Evolutionary conservation across 1,139 yeast genomes (phyloP).

Genomic region (Diutina sp.): DNA sequence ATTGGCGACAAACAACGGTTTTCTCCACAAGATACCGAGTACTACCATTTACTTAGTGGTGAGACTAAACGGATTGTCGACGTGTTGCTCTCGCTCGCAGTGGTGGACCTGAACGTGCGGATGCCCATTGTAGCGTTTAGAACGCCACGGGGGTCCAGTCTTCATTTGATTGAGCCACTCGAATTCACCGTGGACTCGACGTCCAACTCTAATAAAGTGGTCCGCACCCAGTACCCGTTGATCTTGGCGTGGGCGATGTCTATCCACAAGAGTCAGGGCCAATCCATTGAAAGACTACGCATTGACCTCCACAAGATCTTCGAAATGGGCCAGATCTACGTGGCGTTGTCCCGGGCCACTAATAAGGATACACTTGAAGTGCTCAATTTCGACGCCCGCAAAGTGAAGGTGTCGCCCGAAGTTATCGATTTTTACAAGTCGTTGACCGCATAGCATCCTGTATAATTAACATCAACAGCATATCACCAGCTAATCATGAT

Average conservation of each 20-base stretch:
- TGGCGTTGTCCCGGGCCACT: constrained; percentile 80
- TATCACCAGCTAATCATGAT: too few relatives aligned
- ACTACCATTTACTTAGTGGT: neutral
- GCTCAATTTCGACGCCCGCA: neutral
- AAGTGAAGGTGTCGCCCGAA: neutral
- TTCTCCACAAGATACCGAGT: neutral
- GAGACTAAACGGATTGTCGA: neutral
- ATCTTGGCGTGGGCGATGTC: constrained; percentile 93
- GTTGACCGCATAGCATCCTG: neutral
- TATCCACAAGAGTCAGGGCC: constrained; percentile 95
- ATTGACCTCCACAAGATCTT: constrained; percentile 71
- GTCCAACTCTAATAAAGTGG: neutral
- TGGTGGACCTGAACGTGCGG: neutral
- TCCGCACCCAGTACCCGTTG: constrained; percentile 62
- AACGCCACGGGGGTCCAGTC: neutral
- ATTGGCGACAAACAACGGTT: neutral
- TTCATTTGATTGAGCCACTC: neutral
- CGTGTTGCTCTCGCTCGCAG: neutral
- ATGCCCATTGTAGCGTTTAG: neutral
- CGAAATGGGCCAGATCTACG: constrained; percentile 93
- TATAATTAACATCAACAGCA: too few relatives aligned
- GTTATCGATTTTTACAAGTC: neutral
- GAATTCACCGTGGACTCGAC: neutral
- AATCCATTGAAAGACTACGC: constrained; percentile 69
- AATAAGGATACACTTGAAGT: neutral